A percentile compares a stretch with the other conserved stretches of the same genome.
Conservation (phyloP, 192 early-diverging fungal genomes). For the Entophlyctis helioformis region DNA sequence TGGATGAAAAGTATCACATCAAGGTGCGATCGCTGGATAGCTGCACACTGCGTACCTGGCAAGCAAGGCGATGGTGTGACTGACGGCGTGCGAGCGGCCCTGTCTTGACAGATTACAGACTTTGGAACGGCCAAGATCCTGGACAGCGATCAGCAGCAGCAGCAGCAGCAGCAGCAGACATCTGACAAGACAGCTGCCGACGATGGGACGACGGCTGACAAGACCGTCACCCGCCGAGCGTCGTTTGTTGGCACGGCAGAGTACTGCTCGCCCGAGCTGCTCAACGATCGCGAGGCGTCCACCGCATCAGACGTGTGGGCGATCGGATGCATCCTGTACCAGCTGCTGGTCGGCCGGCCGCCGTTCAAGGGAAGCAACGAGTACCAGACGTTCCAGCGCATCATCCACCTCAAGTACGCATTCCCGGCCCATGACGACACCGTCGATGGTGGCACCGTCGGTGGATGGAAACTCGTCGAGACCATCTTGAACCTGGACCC, state of each 20-base stretch:
- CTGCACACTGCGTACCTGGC: too few species aligned
- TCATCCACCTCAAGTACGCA: constrained; percentile 74
- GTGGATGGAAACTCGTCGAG: constrained; percentile 66
- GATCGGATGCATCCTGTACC: constrained; percentile 83
- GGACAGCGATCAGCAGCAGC: neutral
- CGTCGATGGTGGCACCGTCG: too few species aligned
- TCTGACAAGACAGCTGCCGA: too few species aligned
- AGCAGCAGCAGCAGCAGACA: neutral
- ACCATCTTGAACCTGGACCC: constrained; percentile 59
- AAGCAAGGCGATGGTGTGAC: too few species aligned
- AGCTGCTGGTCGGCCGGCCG: constrained; percentile 75
- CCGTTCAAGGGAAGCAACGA: constrained; percentile 94
- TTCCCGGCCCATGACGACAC: constrained; percentile 72
- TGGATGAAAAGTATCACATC: constrained; percentile 83
- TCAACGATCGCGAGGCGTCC: constrained; percentile 70
- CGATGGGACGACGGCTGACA: too few species aligned
- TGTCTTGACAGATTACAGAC: constrained; percentile 58
- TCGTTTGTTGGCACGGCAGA: constrained; percentile 99
- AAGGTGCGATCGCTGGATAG: constrained; percentile 24
- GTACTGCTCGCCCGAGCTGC: constrained; percentile 93
- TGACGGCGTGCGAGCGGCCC: too few species aligned
- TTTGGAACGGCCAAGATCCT: constrained; percentile 90
- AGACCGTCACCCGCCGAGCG: too few species aligned
- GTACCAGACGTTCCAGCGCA: constrained; percentile 94
- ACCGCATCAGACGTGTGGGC: constrained; percentile 42